Base-by-base conservation (phyloP, 129 eudicot species). In the Artemisia tridentata region DNA sequence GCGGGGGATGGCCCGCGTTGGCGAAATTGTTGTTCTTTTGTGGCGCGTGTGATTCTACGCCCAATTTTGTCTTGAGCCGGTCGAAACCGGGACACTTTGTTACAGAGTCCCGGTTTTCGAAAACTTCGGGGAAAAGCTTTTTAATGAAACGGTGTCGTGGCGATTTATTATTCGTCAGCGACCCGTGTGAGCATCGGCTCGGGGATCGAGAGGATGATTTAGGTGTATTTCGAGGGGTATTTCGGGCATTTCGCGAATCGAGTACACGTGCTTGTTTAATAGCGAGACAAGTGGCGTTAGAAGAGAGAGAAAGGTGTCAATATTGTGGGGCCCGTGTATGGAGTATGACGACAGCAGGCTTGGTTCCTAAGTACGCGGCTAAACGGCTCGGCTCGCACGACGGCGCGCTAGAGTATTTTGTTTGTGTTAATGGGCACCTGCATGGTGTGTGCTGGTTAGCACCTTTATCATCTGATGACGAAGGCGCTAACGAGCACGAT, bases 121-220 rank as follows among this genome's bases (percentile, higher is more conserved):
- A 92, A 54, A 92, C 98, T 0, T 92, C 97, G 45, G 97, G 97
- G 0, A 81, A 71, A 73, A 91, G 97, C 50, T 91, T 91, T 49
- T 25, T 91, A 62, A 38, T 57, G 64, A 88, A 77, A 69, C 81
- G 70, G 61, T 88, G 93, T 65, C 77, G 91, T 66, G 83, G 65
- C 11, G 97, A 91, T 16, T 48, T 91, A 41, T 56, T 92, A 72
- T 92, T 78, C 25, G 91, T 92, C 52, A 88, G 95, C 47, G 98
- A 88, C 47, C 97, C 97, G 25, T 91, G 97, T 75, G 97, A 91
- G 81, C 97, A 91, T 49, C 56, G 81, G 61, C 13, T 64, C 9
- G 78, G 67, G 34, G 83, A 67, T 1, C n/a, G 65, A 15, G 83
- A 72, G n/a, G 88, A 91, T n/a, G 96, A 92, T 64, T 82, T 92